These are phyloP conservation scores for Mallotus nudiflorus DNA, from an alignment of 345 rosid genomes.

Conservation along the genomic window DNA sequence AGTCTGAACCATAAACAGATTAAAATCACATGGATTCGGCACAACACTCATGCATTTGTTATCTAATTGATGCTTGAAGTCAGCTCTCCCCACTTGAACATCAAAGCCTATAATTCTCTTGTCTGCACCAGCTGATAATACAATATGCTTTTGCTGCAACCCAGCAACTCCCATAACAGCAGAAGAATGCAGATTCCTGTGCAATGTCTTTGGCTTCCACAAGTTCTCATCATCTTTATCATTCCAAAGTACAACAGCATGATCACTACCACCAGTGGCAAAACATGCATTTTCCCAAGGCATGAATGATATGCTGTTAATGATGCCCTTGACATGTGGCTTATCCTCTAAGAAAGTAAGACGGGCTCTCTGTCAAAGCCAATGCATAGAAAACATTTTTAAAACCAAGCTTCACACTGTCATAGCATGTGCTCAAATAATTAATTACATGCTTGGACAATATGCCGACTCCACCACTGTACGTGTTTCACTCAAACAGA, in stretches of 20 bases:
- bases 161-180: constrained; percentile 97
- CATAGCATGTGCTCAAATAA: constrained; percentile 1
- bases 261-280: constrained; percentile 90
- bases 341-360: constrained; percentile 67
- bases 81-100: constrained; percentile 62
- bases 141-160: constrained; percentile 70
- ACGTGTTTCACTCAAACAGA: background rate
- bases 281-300: constrained; percentile 76
- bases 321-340: constrained; percentile 85
- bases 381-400: constrained; percentile 8
- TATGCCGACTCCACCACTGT: background rate
- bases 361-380: constrained; percentile 44
- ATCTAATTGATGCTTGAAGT: constrained; percentile 76
- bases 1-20: constrained; percentile 90
- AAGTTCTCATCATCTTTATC: constrained; percentile 55
- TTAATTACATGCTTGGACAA: background rate
- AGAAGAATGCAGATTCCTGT: constrained; percentile 78
- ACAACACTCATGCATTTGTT: constrained; percentile 94
- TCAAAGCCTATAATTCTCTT: constrained; percentile 81
- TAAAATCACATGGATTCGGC: constrained; percentile 90
- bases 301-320: constrained; percentile 76
- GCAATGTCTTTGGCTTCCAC: constrained; percentile 80
- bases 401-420: background rate
- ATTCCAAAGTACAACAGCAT: constrained; percentile 78
- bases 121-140: constrained; percentile 87